Base-by-base conservation (phyloP, 306 rosid species). In the Lupinus albus region DNA sequence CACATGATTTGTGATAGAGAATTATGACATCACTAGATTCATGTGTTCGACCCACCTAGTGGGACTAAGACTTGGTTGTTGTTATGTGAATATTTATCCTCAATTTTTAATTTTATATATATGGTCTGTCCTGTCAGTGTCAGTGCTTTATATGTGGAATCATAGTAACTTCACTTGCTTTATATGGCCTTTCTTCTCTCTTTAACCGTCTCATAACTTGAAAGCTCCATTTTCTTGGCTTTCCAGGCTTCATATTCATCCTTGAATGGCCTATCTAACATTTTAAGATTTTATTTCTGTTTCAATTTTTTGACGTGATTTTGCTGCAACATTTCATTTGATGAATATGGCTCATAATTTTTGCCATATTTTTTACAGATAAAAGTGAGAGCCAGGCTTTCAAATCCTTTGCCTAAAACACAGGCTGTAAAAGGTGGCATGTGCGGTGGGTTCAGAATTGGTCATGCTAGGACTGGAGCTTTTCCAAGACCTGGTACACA, bases 331-430 rank as follows among this genome's bases (percentile, higher is more conserved):
- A 12, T 5, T 64, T 18, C 35, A 17, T 61, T 62, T 69, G 54
- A 54, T 38, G 21, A 35, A 61, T 45, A 50, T 49, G 41, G 50
- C 48, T 61, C 58, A 48, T 69, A 51, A 30, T 20, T 55, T 68
- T 74, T 57, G 18, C 41, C 42, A 54, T 63, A n/a, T 45, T 49
- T 72, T 49, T 72, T 41, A 58, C 68, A 89, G 95, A 60, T 62
- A 54, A 87, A 90, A 84, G 83, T 87, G 68, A 87, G 87, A 69
- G 95, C 95, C n/a, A 85, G 96, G 79, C 92, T 90, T 46, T 85
- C 95, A 85, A 90, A 90, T 74, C 96, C 96, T 56, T 42, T 84
- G 80, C 96, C 96, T 44, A 90, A 85, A 85, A 90, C 84, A 39
- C 95, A 82, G 68, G 90, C 87, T 68, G 89, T 90, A 54, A 90